A percentile compares a stretch with the other conserved stretches of the same genome.
Evolutionary conservation across 164 flowering plant species (phyloP).

Genomic region (Houttuynia cordata): DNA sequence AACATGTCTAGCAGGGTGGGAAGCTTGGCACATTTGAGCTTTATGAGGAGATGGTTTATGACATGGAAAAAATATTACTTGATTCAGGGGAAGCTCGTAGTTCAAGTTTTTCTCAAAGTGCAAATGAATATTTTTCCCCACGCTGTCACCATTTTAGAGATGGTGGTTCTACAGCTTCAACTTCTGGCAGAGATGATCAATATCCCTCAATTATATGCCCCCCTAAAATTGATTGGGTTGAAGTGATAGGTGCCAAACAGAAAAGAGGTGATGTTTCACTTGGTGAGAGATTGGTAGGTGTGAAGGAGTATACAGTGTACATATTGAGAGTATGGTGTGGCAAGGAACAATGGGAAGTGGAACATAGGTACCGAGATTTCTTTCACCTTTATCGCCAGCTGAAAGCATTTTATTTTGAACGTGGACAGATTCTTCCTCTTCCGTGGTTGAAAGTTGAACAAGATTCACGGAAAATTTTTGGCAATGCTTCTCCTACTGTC

Average conservation of each 20-base stretch:
- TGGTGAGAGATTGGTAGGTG: slow-evolving; percentile 89
- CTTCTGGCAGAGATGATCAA: slow-evolving; percentile 45
- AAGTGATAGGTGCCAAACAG: slow-evolving; percentile 85
- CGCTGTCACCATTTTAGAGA: slow-evolving; percentile 45
- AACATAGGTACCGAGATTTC: slow-evolving; percentile 89
- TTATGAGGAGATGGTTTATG: slow-evolving; percentile 75
- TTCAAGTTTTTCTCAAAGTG: slow-evolving; percentile 26
- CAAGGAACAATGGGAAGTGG: slow-evolving; percentile 74
- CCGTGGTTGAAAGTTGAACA: slow-evolving; percentile 73
- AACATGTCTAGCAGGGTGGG: slow-evolving; percentile 33
- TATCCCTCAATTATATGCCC: slow-evolving; percentile 17
- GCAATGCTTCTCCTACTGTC: slow-evolving; percentile 79
- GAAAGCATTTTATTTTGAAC: slow-evolving; percentile 44
- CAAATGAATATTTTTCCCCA: slow-evolving; percentile 21
- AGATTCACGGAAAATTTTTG: slow-evolving; percentile 81
- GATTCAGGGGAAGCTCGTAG: slow-evolving; percentile 49
- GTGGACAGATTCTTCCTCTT: slow-evolving; percentile 62
- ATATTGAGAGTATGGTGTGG: slow-evolving; percentile 73
- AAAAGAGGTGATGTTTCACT: slow-evolving; percentile 80
- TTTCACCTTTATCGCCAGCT: slow-evolving; percentile 57
- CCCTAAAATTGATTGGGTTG: slow-evolving; percentile 58
- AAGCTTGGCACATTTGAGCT: slow-evolving; percentile 31
- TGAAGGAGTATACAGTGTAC: slow-evolving; percentile 83
- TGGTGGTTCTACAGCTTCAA: slow-evolving; percentile 82
- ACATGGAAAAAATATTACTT: slow-evolving; percentile 91